Evolutionary conservation across 2,329 filamentous ascomycete genomes (phyloP).

Genomic region (Fusarium oxysporum): DNA sequence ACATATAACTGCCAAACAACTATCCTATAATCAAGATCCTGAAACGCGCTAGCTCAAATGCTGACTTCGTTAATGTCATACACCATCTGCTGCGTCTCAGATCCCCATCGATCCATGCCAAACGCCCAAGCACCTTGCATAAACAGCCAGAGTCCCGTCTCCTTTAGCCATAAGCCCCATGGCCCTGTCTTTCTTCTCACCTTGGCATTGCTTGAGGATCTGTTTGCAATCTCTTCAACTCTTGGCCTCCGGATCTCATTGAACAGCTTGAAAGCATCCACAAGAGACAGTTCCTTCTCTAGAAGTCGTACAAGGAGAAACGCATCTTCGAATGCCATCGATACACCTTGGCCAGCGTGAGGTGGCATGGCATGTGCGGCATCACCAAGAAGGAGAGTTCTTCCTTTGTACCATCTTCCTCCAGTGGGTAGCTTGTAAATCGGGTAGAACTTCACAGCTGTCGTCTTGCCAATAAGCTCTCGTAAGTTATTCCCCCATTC

Average conservation of each 20-base stretch:
- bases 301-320: neutral
- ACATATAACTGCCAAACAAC: too few species aligned
- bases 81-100: constrained; percentile 1
- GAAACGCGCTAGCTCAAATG: neutral
- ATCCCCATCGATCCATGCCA: neutral
- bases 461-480: neutral
- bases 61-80: neutral
- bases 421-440: neutral
- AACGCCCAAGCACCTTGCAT: neutral
- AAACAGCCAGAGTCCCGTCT: neutral
- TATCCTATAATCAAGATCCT: neutral
- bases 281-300: neutral
- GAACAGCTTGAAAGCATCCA: neutral
- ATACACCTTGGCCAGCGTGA: neutral
- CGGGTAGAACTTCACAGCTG: neutral
- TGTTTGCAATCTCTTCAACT: neutral
- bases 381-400: neutral
- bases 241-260: neutral
- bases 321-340: neutral
- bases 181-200: neutral
- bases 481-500: neutral
- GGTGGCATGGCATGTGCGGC: neutral
- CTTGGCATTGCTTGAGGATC: neutral
- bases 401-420: neutral
- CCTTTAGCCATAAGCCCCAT: neutral